These are phyloP conservation scores for Sporisorium iseilematis-ciliati DNA, from an alignment of 1,284 basidiomycete species.

Conservation along the genomic window DNA sequence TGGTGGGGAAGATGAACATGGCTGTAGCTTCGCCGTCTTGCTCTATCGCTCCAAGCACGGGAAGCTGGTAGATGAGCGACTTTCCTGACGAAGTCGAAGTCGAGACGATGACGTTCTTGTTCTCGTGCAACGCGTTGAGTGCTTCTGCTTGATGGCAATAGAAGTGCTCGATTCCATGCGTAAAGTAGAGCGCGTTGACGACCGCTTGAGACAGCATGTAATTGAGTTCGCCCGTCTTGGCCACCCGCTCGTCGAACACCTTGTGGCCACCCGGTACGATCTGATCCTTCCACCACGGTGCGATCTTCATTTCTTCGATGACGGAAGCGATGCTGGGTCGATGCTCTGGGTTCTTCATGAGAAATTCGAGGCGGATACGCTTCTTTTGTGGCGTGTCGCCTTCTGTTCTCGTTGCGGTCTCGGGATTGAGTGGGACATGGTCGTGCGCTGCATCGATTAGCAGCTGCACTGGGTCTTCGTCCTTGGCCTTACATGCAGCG, in stretches of 20 bases:
- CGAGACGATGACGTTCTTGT: constrained; percentile 85
- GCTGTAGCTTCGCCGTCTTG: constrained; percentile 77
- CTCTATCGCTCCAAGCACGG: constrained; percentile 79
- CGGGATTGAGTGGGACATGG: constrained; percentile 63
- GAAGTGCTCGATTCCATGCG: constrained; percentile 77
- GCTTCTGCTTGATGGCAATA: constrained; percentile 85
- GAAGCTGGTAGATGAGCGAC: constrained; percentile 83
- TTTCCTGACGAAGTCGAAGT: constrained; percentile 92
- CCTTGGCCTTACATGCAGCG: constrained; percentile 57
- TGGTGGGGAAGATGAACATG: constrained; percentile 90
- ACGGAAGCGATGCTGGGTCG: constrained; percentile 55
- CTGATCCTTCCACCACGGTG: constrained; percentile 67
- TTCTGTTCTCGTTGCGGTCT: constrained; percentile 34
- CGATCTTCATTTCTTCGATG: constrained; percentile 58
- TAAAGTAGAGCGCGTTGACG: constrained; percentile 75
- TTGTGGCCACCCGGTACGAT: constrained; percentile 66
- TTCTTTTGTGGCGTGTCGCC: constrained; percentile 60
- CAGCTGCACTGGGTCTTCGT: constrained; percentile 63
- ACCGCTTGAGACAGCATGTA: constrained; percentile 71
- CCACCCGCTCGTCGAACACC: constrained; percentile 54
- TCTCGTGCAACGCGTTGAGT: constrained; percentile 77
- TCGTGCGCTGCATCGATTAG: constrained; percentile 61
- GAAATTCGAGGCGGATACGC: constrained; percentile 59
- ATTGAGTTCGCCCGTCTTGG: constrained; percentile 51
- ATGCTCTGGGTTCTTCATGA: constrained; percentile 59